A percentile compares a stretch with the other conserved stretches of the same genome.
phyloP scores from a whole-genome alignment of 352 stramenopile species.

The Pythium diclinum region DNA sequence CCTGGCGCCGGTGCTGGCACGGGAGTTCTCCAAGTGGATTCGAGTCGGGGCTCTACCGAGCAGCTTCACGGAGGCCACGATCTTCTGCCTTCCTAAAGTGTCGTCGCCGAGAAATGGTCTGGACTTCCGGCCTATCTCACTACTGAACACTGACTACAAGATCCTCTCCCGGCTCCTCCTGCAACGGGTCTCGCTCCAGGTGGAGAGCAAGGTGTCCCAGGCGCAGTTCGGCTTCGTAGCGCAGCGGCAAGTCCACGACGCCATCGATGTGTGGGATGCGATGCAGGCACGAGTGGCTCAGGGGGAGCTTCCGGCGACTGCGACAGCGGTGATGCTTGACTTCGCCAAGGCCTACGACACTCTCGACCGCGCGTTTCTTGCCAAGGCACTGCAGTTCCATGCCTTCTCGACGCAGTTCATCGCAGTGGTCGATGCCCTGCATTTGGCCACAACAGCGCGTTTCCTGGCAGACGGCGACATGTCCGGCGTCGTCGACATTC shows the following conservation, averaged over 20 bases:
- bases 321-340: background rate
- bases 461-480: background rate
- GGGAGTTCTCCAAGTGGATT: too few relatives aligned
- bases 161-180: background rate
- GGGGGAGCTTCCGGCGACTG: background rate
- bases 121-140: slow-evolving; percentile 2
- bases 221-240: slow-evolving; percentile 8
- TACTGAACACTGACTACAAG: slow-evolving; percentile 11
- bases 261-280: slow-evolving; percentile 1
- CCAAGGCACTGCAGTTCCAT: background rate
- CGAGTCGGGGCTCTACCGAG: too few relatives aligned
- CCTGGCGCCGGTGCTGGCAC: too few relatives aligned
- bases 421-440: background rate
- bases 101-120: background rate
- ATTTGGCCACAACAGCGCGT: background rate
- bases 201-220: background rate
- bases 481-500: background rate
- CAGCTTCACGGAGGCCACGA: too few relatives aligned
- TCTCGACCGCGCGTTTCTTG: slow-evolving; percentile 1
- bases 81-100: background rate
- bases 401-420: background rate
- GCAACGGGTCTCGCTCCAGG: background rate
- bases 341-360: slow-evolving; percentile 16
- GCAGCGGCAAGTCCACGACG: slow-evolving; percentile 2
- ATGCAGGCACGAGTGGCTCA: background rate